Evolutionary conservation across 257 asterid genomes (phyloP).

Genomic region (Solanum virginianum): DNA sequence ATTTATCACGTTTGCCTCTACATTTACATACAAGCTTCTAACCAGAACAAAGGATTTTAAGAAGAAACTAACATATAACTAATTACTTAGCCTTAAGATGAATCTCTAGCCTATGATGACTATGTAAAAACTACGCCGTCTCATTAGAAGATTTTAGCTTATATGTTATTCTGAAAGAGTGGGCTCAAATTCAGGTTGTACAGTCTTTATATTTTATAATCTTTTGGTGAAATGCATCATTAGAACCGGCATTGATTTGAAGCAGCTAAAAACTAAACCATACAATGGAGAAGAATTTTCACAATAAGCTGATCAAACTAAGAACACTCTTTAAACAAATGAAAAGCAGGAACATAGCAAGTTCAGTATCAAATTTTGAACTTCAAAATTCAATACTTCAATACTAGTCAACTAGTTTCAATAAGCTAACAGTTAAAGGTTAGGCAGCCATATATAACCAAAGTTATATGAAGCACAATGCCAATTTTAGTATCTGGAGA

Average conservation of each 20-base stretch:
- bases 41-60: neutral
- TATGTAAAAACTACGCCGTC: neutral
- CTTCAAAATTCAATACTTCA: neutral
- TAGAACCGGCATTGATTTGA: neutral
- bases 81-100: neutral
- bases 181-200: neutral
- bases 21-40: neutral
- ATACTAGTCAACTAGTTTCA: neutral
- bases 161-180: neutral
- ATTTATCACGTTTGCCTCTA: neutral
- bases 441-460: neutral
- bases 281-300: neutral
- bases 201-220: neutral
- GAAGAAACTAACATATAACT: neutral
- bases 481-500: neutral
- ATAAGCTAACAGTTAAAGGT: neutral
- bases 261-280: neutral
- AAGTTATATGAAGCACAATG: neutral
- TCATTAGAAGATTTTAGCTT: neutral
- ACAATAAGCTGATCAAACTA: neutral
- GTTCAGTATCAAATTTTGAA: neutral
- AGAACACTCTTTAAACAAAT: neutral
- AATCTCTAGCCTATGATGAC: neutral
- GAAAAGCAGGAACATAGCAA: neutral
- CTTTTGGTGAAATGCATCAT: neutral